Percentiles rank a stretch among this genome's conserved stretches.
phyloP scores from a whole-genome alignment of 495 filamentous ascomycete species.

The Talaromyces proteolyticus region DNA sequence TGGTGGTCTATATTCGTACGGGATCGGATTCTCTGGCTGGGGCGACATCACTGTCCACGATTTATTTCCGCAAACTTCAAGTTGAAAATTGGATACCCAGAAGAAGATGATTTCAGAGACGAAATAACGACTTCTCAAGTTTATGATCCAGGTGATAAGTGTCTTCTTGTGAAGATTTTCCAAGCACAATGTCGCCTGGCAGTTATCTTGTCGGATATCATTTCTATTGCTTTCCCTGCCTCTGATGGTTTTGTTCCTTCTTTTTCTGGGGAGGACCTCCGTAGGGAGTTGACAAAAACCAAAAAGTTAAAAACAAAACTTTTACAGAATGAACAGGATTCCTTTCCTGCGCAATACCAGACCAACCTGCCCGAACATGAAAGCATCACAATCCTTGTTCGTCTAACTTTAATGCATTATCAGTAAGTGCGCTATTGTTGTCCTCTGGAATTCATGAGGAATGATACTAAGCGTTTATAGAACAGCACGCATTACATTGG shows the following conservation, averaged over 20 bases:
- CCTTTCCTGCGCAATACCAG: no score
- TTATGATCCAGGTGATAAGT: slow-evolving; percentile 34
- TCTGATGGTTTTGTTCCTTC: slow-evolving; percentile 5
- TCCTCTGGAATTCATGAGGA: neutral
- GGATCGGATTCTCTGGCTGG: slow-evolving; percentile 41
- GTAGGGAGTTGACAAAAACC: no score
- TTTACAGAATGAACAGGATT: no score
- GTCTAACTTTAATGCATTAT: slow-evolving; percentile 45
- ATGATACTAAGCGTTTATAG: slow-evolving; percentile 2
- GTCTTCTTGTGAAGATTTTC: slow-evolving; percentile 31
- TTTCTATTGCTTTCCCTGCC: slow-evolving; percentile 31
- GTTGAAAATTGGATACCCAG: slow-evolving; percentile 24
- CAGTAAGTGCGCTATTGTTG: no score
- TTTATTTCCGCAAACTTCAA: slow-evolving; percentile 33
- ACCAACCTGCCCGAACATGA: no score
- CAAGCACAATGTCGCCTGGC: slow-evolving; percentile 39
- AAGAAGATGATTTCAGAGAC: slow-evolving; percentile 31
- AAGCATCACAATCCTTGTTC: no score
- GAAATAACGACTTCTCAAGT: slow-evolving; percentile 36
- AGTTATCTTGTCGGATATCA: slow-evolving; percentile 37
- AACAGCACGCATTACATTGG: slow-evolving; percentile 19
- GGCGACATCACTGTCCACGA: slow-evolving; percentile 40
- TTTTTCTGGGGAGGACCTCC: slow-evolving; percentile 9
- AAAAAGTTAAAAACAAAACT: no score
- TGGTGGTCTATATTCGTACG: slow-evolving; percentile 47